These are phyloP conservation scores for Leccinum solheimii DNA, from an alignment of 1,284 basidiomycete genomes.

Conservation along the genomic window DNA sequence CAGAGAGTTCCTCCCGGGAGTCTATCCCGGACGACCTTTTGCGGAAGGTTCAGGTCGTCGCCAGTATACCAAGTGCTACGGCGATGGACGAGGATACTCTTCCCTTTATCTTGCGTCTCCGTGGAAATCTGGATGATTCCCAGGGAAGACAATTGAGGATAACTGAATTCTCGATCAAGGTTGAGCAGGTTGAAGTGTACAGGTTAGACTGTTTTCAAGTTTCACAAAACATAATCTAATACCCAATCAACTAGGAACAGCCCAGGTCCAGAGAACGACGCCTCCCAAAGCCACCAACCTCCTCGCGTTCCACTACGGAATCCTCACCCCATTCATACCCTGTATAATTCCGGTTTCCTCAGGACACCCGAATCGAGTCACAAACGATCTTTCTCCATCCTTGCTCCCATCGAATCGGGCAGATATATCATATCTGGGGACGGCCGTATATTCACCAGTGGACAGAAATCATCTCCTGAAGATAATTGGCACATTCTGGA, in stretches of 20 bases:
- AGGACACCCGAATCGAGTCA: conserved; percentile 27
- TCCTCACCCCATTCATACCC: conserved; percentile 49
- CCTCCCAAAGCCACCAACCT: conserved; percentile 55
- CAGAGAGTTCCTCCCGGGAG: conserved; percentile 8
- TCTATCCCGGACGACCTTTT: conserved; percentile 54
- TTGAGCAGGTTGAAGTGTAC: conserved; percentile 64
- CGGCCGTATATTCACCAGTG: conserved; percentile 44
- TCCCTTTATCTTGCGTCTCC: conserved; percentile 58
- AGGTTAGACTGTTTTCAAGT: conserved; percentile 46
- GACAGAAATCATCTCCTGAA: conserved; percentile 4
- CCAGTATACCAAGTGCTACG: conserved; percentile 57
- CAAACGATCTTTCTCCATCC: conserved; percentile 53
- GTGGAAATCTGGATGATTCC: conserved; percentile 49
- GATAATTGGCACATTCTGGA: conserved; percentile 66
- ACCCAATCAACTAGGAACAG: conserved; percentile 38
- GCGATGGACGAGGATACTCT: conserved; percentile 47
- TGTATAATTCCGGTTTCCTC: conserved; percentile 57
- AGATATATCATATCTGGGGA: conserved; percentile 46
- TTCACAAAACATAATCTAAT: conserved; percentile 10
- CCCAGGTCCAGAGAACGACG: conserved; percentile 41
- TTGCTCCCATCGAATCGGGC: conserved; percentile 46
- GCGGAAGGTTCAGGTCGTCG: conserved; percentile 60
- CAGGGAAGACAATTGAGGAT: conserved; percentile 55
- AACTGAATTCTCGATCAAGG: conserved; percentile 51
- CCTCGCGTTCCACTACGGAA: conserved; percentile 56